Conservation (phyloP, 1,284 basidiomycete genomes). For the Trichosporon faecale region DNA sequence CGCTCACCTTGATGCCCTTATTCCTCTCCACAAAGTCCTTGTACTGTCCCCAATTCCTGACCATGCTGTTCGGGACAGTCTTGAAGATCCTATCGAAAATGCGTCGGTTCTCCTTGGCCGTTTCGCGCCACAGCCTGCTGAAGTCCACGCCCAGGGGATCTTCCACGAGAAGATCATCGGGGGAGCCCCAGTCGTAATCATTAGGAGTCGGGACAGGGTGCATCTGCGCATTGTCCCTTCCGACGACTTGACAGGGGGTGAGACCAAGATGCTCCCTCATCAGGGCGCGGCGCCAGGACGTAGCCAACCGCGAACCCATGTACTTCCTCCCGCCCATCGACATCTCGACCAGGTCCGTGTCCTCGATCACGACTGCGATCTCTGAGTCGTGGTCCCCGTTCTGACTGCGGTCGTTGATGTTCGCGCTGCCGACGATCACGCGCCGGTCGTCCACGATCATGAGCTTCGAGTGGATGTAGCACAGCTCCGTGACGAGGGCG, state of each 20-base stretch:
- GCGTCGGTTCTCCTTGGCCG: slow-evolving; percentile 72
- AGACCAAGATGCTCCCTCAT: slow-evolving; percentile 76
- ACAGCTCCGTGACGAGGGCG: slow-evolving; percentile 69
- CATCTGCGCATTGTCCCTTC: slow-evolving; percentile 56
- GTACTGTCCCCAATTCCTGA: slow-evolving; percentile 73
- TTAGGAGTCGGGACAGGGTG: slow-evolving; percentile 64
- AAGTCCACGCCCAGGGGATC: slow-evolving; percentile 71
- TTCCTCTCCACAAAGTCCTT: slow-evolving; percentile 57
- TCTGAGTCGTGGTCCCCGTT: slow-evolving; percentile 89
- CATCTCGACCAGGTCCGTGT: slow-evolving; percentile 70
- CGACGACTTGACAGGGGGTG: slow-evolving; percentile 51
- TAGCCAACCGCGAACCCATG: slow-evolving; percentile 45
- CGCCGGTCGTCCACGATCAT: slow-evolving; percentile 91
- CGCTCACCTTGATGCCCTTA: slow-evolving; percentile 26
- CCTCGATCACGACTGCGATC: slow-evolving; percentile 82
- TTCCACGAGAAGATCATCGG: slow-evolving; percentile 67
- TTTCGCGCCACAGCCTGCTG: slow-evolving; percentile 64
- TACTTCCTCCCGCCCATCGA: slow-evolving; percentile 70
- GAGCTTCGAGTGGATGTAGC: slow-evolving; percentile 56
- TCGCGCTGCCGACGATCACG: slow-evolving; percentile 61
- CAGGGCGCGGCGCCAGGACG: slow-evolving; percentile 43
- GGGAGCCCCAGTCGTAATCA: slow-evolving; percentile 61
- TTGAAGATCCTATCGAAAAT: slow-evolving; percentile 58
- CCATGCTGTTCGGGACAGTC: slow-evolving; percentile 69
- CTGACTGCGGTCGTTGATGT: slow-evolving; percentile 63